phyloP scores from a whole-genome alignment of 2,329 filamentous ascomycete species.

The Arachnopeziza araneosa region DNA sequence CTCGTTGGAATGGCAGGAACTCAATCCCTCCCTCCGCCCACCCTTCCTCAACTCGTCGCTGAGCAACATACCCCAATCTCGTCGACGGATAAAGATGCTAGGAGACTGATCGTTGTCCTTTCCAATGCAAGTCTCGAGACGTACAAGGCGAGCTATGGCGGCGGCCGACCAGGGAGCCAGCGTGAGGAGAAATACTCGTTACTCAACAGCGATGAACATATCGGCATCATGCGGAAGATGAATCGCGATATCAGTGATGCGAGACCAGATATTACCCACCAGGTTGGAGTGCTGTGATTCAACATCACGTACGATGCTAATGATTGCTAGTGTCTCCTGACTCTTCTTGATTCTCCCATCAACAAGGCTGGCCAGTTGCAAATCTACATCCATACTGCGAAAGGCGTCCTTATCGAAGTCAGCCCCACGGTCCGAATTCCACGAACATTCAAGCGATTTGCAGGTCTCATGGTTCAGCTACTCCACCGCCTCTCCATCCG shows the following conservation, averaged over 20 bases:
- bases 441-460: conserved; percentile 97
- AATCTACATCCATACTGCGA: conserved; percentile 97
- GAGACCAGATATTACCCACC: conserved; percentile 94
- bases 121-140: conserved; percentile 97
- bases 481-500: conserved; percentile 93
- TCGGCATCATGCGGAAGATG: conserved; percentile 99
- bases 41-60: conserved; percentile 84
- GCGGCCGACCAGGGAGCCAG: conserved; percentile 55
- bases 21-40: conserved; percentile 88
- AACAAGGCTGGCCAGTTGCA: conserved; percentile 98
- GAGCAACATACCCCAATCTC: conserved; percentile 87
- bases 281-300: conserved; percentile 56
- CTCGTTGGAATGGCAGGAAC: conserved; percentile 56
- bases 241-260: conserved; percentile 97
- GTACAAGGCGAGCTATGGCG: conserved; percentile 81
- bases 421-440: conserved; percentile 97
- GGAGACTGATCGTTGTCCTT: conserved; percentile 89
- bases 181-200: conserved; percentile 91
- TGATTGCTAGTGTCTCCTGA: conserved; percentile 75
- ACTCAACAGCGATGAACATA: conserved; percentile 98
- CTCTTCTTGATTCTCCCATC: conserved; percentile 92
- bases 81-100: conserved; percentile 80
- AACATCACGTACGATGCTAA: conserved; percentile 22
- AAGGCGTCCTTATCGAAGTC: conserved; percentile 95
- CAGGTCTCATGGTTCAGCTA: conserved; percentile 96